phyloP scores from a whole-genome alignment of 768 basidiomycete species.

The Strobilomyces echinocephalus region DNA sequence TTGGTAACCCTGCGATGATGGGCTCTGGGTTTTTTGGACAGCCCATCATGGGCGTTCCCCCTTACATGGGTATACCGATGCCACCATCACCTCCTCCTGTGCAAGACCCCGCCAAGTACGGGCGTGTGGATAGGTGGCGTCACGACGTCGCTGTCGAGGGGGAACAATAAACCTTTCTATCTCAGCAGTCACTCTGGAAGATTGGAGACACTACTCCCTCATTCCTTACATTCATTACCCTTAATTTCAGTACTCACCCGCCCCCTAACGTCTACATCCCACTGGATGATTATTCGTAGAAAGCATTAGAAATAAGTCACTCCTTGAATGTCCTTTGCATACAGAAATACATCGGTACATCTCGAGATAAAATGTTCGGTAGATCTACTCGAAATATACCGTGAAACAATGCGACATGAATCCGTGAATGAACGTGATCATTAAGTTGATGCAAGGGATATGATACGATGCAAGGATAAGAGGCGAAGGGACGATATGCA shows the following conservation, averaged over 20 bases:
- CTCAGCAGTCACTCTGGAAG: slow-evolving; percentile 9
- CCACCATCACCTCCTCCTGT: slow-evolving; percentile 57
- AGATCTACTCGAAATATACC: slow-evolving; percentile 37
- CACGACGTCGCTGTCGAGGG: slow-evolving; percentile 72
- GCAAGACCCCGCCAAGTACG: slow-evolving; percentile 62
- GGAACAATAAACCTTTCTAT: slow-evolving; percentile 29
- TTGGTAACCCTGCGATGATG: slow-evolving; percentile 64
- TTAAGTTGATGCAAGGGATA: slow-evolving; percentile 24
- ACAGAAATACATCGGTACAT: slow-evolving; percentile 34
- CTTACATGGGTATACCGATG: slow-evolving; percentile 37
- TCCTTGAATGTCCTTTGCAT: slow-evolving; percentile 32
- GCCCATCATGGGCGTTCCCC: slow-evolving; percentile 48
- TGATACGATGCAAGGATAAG: slow-evolving; percentile 20
- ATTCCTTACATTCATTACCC: background rate
- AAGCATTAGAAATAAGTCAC: slow-evolving; percentile 32
- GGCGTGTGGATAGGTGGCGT: slow-evolving; percentile 76
- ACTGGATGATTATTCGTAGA: background rate
- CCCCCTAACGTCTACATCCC: background rate
- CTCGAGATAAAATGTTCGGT: slow-evolving; percentile 30
- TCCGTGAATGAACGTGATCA: slow-evolving; percentile 28
- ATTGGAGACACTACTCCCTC: slow-evolving; percentile 1
- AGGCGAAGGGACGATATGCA: background rate
- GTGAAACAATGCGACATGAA: slow-evolving; percentile 30
- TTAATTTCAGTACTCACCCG: slow-evolving; percentile 1
- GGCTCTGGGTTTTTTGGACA: slow-evolving; percentile 62